Evolutionary conservation across 2,329 filamentous ascomycete genomes (phyloP).

Genomic region (Annulohypoxylon truncatum): DNA sequence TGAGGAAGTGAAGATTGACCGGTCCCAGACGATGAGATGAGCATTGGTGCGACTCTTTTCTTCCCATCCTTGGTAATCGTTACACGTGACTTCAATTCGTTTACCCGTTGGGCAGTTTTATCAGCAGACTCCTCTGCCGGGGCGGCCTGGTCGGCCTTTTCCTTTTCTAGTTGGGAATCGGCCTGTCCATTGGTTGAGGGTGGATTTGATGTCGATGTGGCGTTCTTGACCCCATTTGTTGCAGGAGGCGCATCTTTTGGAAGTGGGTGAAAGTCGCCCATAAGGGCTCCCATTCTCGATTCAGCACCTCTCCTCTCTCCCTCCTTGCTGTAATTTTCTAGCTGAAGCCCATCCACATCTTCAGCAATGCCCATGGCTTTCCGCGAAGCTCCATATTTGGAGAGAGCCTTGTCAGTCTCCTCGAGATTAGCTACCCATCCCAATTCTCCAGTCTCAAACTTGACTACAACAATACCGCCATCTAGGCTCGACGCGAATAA

Average conservation of each 20-base stretch:
- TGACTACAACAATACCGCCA: slow-evolving; percentile 83
- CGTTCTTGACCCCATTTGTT: slow-evolving; percentile 64
- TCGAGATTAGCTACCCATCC: slow-evolving; percentile 87
- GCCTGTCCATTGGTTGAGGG: slow-evolving; percentile 52
- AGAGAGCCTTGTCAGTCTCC: slow-evolving; percentile 92
- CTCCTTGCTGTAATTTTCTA: slow-evolving; percentile 93
- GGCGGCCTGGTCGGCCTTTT: slow-evolving; percentile 51
- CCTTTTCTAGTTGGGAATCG: slow-evolving; percentile 52
- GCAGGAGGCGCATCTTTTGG: slow-evolving; percentile 61
- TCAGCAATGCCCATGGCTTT: slow-evolving; percentile 92
- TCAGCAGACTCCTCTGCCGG: slow-evolving; percentile 61
- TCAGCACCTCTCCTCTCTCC: slow-evolving; percentile 91
- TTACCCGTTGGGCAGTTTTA: slow-evolving; percentile 66
- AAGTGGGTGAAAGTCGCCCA: slow-evolving; percentile 80
- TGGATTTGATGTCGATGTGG: slow-evolving; percentile 52
- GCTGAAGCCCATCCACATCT: slow-evolving; percentile 85
- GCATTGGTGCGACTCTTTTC: slow-evolving; percentile 90
- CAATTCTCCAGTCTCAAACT: slow-evolving; percentile 87
- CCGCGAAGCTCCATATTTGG: slow-evolving; percentile 90
- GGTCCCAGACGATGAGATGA: slow-evolving; percentile 89
- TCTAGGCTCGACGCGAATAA: slow-evolving; percentile 90
- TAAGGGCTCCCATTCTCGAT: slow-evolving; percentile 96
- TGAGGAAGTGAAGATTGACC: slow-evolving; percentile 90
- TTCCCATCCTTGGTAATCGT: slow-evolving; percentile 97
- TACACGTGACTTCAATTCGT: slow-evolving; percentile 84